These are phyloP conservation scores for Coleophoma cylindrospora DNA, from an alignment of 2,329 filamentous ascomycete genomes.

Conservation along the genomic window DNA sequence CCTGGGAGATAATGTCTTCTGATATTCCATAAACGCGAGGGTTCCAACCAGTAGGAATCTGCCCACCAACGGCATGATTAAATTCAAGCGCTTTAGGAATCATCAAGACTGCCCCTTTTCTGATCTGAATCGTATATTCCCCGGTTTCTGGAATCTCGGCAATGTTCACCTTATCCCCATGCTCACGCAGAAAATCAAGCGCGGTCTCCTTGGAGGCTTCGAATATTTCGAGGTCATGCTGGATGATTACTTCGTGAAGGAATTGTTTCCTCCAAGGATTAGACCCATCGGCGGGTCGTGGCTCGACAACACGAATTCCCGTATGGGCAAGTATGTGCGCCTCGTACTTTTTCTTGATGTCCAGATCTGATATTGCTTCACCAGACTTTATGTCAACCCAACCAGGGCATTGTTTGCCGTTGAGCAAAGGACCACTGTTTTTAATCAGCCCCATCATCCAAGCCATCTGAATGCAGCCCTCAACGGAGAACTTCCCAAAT, in stretches of 20 bases:
- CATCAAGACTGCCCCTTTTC: conserved; percentile 86
- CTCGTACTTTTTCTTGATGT: conserved; percentile 93
- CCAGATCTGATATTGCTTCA: conserved; percentile 92
- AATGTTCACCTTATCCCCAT: no score
- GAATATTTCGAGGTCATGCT: no score
- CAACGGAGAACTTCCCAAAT: conserved; percentile 86
- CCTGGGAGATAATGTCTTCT: conserved; percentile 92
- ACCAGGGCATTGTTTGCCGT: no score
- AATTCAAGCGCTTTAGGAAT: conserved; percentile 94
- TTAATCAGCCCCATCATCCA: conserved; percentile 96
- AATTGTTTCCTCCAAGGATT: conserved; percentile 96
- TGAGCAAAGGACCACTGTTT: no score
- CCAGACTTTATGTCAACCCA: conserved; percentile 92
- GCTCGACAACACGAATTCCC: conserved; percentile 93
- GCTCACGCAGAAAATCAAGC: no score
- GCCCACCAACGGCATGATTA: conserved; percentile 88
- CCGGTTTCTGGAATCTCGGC: no score
- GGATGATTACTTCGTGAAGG: conserved; percentile 92
- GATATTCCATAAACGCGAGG: conserved; percentile 90
- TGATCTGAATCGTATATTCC: no score
- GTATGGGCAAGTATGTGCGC: conserved; percentile 90
- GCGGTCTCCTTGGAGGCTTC: no score
- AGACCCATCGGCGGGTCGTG: conserved; percentile 89
- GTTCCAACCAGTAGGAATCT: conserved; percentile 94
- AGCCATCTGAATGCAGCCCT: conserved; percentile 96